Conservation (phyloP, 257 asterid genomes). For the Primulina tabacum region DNA sequence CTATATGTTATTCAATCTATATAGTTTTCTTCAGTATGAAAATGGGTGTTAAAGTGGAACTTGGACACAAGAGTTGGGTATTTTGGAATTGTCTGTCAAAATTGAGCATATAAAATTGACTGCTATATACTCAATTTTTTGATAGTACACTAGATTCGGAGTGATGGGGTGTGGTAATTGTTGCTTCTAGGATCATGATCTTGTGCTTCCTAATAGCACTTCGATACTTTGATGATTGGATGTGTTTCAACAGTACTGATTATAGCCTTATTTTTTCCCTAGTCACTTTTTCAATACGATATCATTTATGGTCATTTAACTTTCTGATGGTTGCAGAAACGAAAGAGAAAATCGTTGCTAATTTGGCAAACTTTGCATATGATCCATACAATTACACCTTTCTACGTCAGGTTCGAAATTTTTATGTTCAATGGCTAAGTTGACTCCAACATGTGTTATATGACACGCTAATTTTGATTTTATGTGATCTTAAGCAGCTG, state of each 20-base stretch:
- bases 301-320: conserved; percentile 15
- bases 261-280: not conserved
- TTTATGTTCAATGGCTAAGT: conserved; percentile 3
- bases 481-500: conserved; percentile 49
- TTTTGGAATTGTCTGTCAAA: not conserved
- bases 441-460: not conserved
- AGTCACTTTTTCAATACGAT: not conserved
- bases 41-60: not conserved
- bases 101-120: not conserved
- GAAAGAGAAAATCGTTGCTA: conserved; percentile 81
- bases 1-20: not conserved
- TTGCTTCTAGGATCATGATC: not conserved
- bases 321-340: conserved; percentile 48
- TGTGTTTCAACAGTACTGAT: not conserved
- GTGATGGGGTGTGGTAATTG: too few species aligned
- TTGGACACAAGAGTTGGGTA: not conserved
- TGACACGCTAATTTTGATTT: conserved; percentile 8
- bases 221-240: not conserved
- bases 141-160: not conserved
- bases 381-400: conserved; percentile 87
- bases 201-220: not conserved
- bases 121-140: not conserved
- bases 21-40: not conserved
- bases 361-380: conserved; percentile 88
- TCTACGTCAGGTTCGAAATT: conserved; percentile 66